Conservation (phyloP, 2,329 filamentous ascomycete genomes). For the Aspergillus glaucus region DNA sequence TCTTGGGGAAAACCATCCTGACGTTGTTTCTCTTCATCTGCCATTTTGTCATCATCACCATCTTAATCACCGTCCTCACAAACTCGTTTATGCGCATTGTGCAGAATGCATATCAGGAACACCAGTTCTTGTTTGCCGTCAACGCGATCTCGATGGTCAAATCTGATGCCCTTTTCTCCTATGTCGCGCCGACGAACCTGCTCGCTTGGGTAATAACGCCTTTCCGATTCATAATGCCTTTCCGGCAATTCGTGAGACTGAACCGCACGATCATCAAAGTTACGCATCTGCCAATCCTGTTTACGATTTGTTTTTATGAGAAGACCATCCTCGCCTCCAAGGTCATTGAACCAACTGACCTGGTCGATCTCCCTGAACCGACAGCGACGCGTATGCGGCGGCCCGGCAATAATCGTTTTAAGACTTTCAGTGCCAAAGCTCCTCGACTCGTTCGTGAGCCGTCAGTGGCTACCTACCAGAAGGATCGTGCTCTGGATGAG, state of each 20-base stretch:
- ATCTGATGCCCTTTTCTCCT: constrained; percentile 92
- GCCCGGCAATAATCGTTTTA: constrained; percentile 50
- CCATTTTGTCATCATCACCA: constrained; percentile 90
- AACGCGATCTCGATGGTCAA: constrained; percentile 98
- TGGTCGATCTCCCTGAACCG: constrained; percentile 65
- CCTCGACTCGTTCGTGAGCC: constrained; percentile 65
- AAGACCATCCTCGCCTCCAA: constrained; percentile 67
- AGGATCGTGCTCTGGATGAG: constrained; percentile 83
- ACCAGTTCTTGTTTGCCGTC: constrained; percentile 87
- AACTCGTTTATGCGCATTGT: constrained; percentile 96
- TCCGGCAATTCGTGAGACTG: constrained; percentile 73
- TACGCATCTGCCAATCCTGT: constrained; percentile 81
- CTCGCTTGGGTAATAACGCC: constrained; percentile 86
- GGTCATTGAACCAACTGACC: constrained; percentile 75
- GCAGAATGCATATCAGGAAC: constrained; percentile 87
- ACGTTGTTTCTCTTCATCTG: constrained; percentile 85
- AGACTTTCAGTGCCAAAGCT: constrained; percentile 66
- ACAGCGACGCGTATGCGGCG: constrained; percentile 51
- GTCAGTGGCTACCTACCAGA: constrained; percentile 80
- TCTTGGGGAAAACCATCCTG: constrained; percentile 68
- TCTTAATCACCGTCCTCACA: constrained; percentile 89
- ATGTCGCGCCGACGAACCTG: constrained; percentile 85
- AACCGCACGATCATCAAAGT: constrained; percentile 89
- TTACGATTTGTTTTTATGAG: constrained; percentile 83
- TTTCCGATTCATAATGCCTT: constrained; percentile 69